Conservation (phyloP, 768 basidiomycete genomes). For the Fibroporia radiculosa region DNA sequence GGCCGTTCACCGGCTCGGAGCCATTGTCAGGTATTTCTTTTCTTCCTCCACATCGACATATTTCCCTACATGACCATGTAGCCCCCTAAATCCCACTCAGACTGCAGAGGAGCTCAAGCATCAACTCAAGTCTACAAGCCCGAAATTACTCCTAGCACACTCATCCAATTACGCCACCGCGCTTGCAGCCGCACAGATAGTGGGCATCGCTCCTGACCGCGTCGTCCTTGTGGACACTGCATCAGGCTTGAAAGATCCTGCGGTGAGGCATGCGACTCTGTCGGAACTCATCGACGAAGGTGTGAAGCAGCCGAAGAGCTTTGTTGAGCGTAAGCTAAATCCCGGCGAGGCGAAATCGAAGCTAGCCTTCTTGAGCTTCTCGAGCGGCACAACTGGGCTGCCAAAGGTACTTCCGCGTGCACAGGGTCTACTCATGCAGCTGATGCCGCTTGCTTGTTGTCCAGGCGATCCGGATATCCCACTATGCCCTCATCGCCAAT, state of each 20-base stretch:
- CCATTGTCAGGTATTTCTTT: conserved; percentile 1
- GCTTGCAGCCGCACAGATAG: conserved; percentile 14
- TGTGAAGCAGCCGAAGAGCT: conserved; percentile 28
- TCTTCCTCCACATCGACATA: not conserved
- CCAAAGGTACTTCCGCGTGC: conserved; percentile 45
- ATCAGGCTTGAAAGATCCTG: conserved; percentile 10
- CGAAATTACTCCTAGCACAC: conserved; percentile 19
- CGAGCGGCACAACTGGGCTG: conserved; percentile 68
- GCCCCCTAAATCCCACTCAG: conserved; percentile 25
- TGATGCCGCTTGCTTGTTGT: conserved; percentile 44
- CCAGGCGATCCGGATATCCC: conserved; percentile 38
- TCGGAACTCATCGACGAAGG: conserved; percentile 45
- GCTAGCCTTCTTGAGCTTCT: conserved; percentile 66
- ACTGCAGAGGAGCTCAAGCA: conserved; percentile 25
- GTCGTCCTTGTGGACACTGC: conserved; percentile 14
- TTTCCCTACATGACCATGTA: not conserved
- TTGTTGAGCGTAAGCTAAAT: conserved; percentile 42
- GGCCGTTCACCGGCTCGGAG: conserved; percentile 1
- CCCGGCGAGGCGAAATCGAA: conserved; percentile 62
- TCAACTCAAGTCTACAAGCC: conserved; percentile 22
- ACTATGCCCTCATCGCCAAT: conserved; percentile 29
- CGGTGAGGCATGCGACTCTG: conserved; percentile 28
- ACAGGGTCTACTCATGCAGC: not conserved
- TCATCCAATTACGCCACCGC: conserved; percentile 17
- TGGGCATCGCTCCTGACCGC: conserved; percentile 16